Base-by-base conservation (phyloP, 2,329 filamentous ascomycete genomes). In the Ascochyta fabae region DNA sequence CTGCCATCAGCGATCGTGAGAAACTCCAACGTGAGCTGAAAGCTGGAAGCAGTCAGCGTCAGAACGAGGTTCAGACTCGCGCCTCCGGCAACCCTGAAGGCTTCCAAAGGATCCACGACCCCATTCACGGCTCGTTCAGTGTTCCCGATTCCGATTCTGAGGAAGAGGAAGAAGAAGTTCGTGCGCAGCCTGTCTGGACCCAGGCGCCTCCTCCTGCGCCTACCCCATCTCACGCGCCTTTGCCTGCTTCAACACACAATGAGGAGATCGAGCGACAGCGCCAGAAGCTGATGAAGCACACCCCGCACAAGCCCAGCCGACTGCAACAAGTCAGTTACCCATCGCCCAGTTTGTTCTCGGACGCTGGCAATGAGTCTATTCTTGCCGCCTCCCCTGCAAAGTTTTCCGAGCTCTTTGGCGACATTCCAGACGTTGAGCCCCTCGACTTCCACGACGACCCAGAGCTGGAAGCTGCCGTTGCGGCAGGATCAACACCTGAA, bases 181-280 rank as follows among this genome's bases (percentile, higher is more conserved):
- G 67, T 6, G 68, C 72, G 6, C 38, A 26, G 19, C 63, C 58
- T 31, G 54, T 68, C 27, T 74, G 69, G 69, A 74, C 71, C 1
- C 71, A 75, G 45, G 54, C 68, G 19, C 74, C 74, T 12, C 74
- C 72, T 7, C 72, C 73, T 2, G 63, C 73, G 23, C 73, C 74
- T 9, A 68, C 67, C 9, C 72, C 73, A 10, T 65, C 72, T 13
- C 72, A 75, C 49, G 69, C 69, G 12, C 65, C 69, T 2, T 59
- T 75, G 16, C 53, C 53, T 6, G n/a, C 15, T 22, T 9, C 44
- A n/a, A 40, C 12, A 2, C 38, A 47, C 22, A 39, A 40, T 16
- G 69, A 69, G 38, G 65, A 69, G 40, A 51, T 73, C 6, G 62
- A 70, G 56, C 57, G 60, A 2, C 68, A 72, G 49, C 70, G 72